A percentile compares a stretch with the other conserved stretches of the same genome.
phyloP scores from a whole-genome alignment of 306 rosid species.

The Sesbania bispinosa region DNA sequence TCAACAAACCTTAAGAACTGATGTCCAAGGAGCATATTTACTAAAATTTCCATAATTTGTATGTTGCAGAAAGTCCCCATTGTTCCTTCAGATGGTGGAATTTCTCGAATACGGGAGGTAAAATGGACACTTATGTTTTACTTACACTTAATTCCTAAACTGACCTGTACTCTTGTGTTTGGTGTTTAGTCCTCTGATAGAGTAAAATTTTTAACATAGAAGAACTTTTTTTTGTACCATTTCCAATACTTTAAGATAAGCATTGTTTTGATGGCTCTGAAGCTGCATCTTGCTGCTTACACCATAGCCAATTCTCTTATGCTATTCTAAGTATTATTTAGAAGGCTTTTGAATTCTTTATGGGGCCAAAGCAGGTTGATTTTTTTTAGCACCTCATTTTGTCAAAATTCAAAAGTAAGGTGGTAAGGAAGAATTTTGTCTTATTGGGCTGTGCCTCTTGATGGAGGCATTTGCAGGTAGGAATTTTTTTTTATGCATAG shows the following conservation, averaged over 20 bases:
- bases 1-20: background rate
- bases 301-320: background rate
- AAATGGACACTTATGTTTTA: background rate
- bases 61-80: conserved; percentile 80
- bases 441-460: too few species aligned
- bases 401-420: too few species aligned
- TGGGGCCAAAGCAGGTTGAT: background rate
- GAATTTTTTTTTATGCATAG: background rate
- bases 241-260: background rate
- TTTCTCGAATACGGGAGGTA: conserved; percentile 68
- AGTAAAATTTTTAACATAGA: background rate
- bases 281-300: background rate
- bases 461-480: background rate
- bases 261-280: background rate
- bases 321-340: background rate
- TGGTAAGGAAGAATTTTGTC: too few species aligned
- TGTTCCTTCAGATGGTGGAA: conserved; percentile 68
- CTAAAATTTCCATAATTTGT: conserved; percentile 17
- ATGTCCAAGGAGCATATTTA: background rate
- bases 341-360: background rate
- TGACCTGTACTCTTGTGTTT: conserved; percentile 14
- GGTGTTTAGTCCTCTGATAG: background rate
- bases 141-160: background rate
- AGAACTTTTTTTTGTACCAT: background rate
- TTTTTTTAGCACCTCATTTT: background rate